phyloP scores from a whole-genome alignment of 139 green algal genomes.

The Coccomyxa sp. region DNA sequence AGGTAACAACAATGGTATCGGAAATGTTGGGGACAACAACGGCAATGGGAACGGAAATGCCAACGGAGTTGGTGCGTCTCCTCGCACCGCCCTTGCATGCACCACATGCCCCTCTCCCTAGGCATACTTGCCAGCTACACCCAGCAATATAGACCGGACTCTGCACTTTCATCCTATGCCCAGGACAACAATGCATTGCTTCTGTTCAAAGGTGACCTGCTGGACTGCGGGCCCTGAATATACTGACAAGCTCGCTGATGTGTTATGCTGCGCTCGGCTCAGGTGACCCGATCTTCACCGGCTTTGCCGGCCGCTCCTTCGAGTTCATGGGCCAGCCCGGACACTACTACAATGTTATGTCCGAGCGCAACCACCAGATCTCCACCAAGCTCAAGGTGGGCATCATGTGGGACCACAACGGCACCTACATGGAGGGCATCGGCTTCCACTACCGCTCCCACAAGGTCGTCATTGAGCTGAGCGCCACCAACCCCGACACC shows the following conservation, averaged over 20 bases:
- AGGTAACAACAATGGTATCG: neutral
- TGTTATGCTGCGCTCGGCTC: neutral
- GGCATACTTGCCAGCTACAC: too few species aligned
- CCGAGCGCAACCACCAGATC: neutral
- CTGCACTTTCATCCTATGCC: too few species aligned
- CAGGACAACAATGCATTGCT: too few species aligned
- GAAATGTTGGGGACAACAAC: neutral
- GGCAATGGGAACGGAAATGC: neutral
- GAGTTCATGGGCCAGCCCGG: neutral
- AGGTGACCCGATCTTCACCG: neutral
- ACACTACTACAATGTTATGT: neutral
- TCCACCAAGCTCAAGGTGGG: constrained; percentile 3
- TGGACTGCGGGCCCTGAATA: too few species aligned
- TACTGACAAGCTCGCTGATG: too few species aligned
- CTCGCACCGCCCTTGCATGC: too few species aligned
- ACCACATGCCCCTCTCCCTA: too few species aligned
- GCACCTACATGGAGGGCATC: constrained; percentile 1
- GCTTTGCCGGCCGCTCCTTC: neutral
- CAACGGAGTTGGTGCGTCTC: too few species aligned
- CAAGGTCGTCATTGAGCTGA: neutral
- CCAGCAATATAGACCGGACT: too few species aligned
- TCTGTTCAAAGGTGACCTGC: too few species aligned
- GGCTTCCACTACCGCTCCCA: constrained; percentile 1
- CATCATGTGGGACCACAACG: constrained; percentile 1
- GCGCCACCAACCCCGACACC: neutral